Base-by-base conservation (phyloP, 169 alveolate genomes). In the Eimeria maxima region DNA sequence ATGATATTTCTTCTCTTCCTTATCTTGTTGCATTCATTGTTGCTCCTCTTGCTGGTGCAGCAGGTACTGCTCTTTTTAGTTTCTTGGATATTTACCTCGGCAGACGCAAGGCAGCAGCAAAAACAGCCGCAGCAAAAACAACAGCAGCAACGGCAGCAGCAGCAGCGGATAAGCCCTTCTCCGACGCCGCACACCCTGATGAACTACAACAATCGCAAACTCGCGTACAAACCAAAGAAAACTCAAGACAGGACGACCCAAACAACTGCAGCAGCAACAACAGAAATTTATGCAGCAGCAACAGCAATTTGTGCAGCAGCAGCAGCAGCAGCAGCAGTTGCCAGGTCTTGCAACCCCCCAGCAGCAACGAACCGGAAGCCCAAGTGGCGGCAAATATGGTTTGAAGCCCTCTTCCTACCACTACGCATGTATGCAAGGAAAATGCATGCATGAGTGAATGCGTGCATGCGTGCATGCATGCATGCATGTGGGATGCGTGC, bases 41-140 rank as follows among this genome's bases (percentile, higher is more conserved):
- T 24, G 67, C 65, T 10, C 96, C 96, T 4, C 27, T 93, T 8
- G 50, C 86, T 22, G 96, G 96, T 2, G 92, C 93, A 29, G 92
- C 63, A 14, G 86, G 87, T 10, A 38, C 96, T n/a, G 84, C 47
- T 10, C 24, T 55, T 67, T 10, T 80, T 38, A 80, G 93, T 67
- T 16, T 29, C 20, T 7, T 88, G 69, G 55, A 80, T 18, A 27
- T 22, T 14, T 44, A 80, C 24, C 47, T 47, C 71, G 47, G 27
- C 50, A 44, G 3, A 50, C 63, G 69, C 8, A 6, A 10, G 3
- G 50, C 87, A 0, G 57, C 87, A 38, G 29, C 84, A 73, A 60
- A 4, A 80, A 16, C 90, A 80, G 67, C 90, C 47, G 16, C 89
- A 38, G 65, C 89, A 78, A 24, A 69, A 38, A 20, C 65, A 42